Evolutionary conservation across 139 green algal species (phyloP), one percentile per base, ranked within the genome.

Genomic region (Chlamydomonas applanata): DNA sequence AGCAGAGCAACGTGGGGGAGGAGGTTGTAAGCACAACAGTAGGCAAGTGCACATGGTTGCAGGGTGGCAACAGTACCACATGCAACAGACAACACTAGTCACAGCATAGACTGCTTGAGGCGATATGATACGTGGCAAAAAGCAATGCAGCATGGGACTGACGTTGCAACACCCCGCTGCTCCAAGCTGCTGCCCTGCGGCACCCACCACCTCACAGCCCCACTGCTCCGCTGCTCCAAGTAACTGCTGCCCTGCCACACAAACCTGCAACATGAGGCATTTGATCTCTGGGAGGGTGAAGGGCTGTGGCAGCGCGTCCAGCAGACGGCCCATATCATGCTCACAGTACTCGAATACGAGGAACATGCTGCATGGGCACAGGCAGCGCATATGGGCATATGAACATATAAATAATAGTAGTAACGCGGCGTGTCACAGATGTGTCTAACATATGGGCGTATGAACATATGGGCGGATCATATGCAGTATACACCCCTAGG

Each of bases 261-360:
- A 2, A 56, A 82, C 70, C 80, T 85, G 80, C n/a, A 49, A 24
- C 77, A 83, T 79, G 35, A 86, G 77, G 16, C 36, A 32, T 25
- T 73, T 73, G 46, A 73, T 29, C 68, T 73, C 33, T 63, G 49
- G 49, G n/a, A 63, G 46, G 4, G 49, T 73, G 71, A 93, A 92
- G 40, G 72, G 74, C 13, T 59, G 44, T 7, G 69, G 52, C 79
- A 91, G 72, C 2, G 72, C 71, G 71, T 97, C 92, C 29, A 97
- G 67, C 62, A 97, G 74, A 5, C 81, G 75, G 0, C 82, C 90
- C 65, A 97, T 63, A 73, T 97, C 92, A 71, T 95, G 89, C 24
- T 92, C 81, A 68, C 83, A 91, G 75, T 91, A 96, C 76, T 96
- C 91, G 75, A 96, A 96, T 56, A 93, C 91, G 52, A 96, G 79